phyloP scores from a whole-genome alignment of 192 early-diverging fungal species.

The Nowakowskiella sp. region DNA sequence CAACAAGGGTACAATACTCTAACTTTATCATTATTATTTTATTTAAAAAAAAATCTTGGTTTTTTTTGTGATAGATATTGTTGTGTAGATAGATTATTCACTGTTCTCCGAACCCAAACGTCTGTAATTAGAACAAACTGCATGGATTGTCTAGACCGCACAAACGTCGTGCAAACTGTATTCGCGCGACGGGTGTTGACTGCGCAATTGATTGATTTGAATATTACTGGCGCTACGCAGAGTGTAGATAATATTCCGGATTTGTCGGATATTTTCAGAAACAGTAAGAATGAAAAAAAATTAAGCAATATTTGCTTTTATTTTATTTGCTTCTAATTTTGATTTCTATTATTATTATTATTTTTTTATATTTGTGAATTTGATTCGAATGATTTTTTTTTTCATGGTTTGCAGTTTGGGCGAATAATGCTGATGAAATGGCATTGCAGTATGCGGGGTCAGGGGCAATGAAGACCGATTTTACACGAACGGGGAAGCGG shows the following conservation, averaged over 20 bases:
- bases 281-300: too few species aligned
- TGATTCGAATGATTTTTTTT: neutral
- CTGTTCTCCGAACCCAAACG: constrained; percentile 45
- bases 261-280: constrained; percentile 72
- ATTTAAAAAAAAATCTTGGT: constrained; percentile 1
- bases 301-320: neutral
- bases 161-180: constrained; percentile 95
- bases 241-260: constrained; percentile 52
- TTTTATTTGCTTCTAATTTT: neutral
- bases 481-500: constrained; percentile 89
- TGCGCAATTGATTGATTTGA: constrained; percentile 61
- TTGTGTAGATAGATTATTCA: constrained; percentile 28
- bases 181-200: constrained; percentile 68
- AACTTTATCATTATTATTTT: constrained; percentile 5
- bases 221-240: constrained; percentile 52
- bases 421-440: constrained; percentile 93
- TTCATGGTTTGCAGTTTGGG: constrained; percentile 68
- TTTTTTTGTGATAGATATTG: constrained; percentile 43
- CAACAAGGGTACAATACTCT: constrained; percentile 43
- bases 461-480: constrained; percentile 96
- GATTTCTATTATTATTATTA: too few species aligned
- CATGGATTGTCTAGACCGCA: constrained; percentile 99
- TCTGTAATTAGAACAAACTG: constrained; percentile 93
- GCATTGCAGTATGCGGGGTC: constrained; percentile 90
- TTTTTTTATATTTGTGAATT: neutral